Evolutionary conservation across 148 eudicot genomes (phyloP), one percentile per base, ranked within the genome.

Genomic region (Rhododendron williamsianum): DNA sequence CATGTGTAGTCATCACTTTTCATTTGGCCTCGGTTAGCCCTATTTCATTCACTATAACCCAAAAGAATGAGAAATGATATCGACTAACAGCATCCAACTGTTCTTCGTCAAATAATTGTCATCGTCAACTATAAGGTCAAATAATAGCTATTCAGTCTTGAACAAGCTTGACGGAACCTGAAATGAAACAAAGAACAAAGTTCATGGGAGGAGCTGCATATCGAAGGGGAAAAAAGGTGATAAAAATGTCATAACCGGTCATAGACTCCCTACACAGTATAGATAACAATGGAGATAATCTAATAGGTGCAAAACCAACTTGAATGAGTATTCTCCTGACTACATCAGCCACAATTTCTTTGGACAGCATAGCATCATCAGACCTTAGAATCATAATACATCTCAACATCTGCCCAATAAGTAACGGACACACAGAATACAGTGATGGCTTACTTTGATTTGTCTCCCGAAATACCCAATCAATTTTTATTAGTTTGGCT

Each of bases 121-220:
- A 18, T 33, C 3, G 7, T n/a, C 80, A 73, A 36, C 71, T 2
- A 19, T n/a, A 19, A 52, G 69, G 43, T 76, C 12, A 8, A 73
- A 35, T 63, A 63, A 38, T 38, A 10, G 49, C 49, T 83, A 84
- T 6, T 43, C 63, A 43, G 81, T 77, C 86, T 84, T 86, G 86
- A 89, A 87, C 83, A 90, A 86, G 84, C 87, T 87, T 51, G 92
- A 86, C 5, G 92, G 87, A 83, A 90, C 90, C 92, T 90, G 88
- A 36, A 87, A 84, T 67, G 10, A 48, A 82, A 83, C 46, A 80
- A 83, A 58, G 4, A 63, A 46, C 83, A 80, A 25, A 71, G 48
- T 52, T 85, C 35, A 60, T 77, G 9, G 78, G 77, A 77, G 23
- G 72, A 58, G 87, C 81, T 72, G 33, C 78, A 21, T 19, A 41